Percentiles rank a stretch among this genome's conserved stretches.
Conservation (phyloP, 1,139 yeast species). For the Debaryomyces singareniensis region DNA sequence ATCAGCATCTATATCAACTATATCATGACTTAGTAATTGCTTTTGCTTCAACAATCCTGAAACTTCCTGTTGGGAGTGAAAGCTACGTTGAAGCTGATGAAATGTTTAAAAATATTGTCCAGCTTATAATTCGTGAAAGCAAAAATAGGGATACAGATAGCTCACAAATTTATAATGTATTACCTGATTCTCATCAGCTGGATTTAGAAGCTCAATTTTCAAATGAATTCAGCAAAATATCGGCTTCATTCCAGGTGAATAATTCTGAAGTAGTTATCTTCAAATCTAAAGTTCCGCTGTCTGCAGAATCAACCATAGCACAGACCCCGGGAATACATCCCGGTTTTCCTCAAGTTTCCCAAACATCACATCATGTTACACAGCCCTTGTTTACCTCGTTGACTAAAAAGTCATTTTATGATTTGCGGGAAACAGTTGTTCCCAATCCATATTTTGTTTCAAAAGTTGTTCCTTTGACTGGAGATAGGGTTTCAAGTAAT, state of each 20-base stretch:
- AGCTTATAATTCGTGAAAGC: constrained; percentile 67
- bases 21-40: constrained; percentile 74
- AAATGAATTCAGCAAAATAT: constrained; percentile 64
- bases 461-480: constrained; percentile 50
- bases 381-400: constrained; percentile 69
- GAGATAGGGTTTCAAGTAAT: constrained; percentile 16
- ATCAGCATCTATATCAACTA: constrained; percentile 44
- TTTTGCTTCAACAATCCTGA: constrained; percentile 43
- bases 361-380: constrained; percentile 22
- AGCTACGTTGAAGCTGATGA: constrained; percentile 56
- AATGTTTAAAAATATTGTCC: constrained; percentile 66
- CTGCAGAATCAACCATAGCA: constrained; percentile 10
- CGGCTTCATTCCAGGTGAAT: constrained; percentile 48
- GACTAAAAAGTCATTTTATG: constrained; percentile 58
- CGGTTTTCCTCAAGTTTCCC: constrained; percentile 17
- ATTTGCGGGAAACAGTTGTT: constrained; percentile 54
- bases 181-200: constrained; percentile 9
- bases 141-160: constrained; percentile 28
- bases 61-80: constrained; percentile 49
- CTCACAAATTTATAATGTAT: constrained; percentile 15
- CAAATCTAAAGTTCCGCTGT: constrained; percentile 27
- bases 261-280: constrained; percentile 58
- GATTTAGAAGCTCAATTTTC: constrained; percentile 27
- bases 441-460: constrained; percentile 55
- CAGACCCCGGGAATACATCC: constrained; percentile 10